Evolutionary conservation across 1,139 yeast species (phyloP), one percentile per base, ranked within the genome.

Genomic region (Kurtzmaniella quercitrusa): DNA sequence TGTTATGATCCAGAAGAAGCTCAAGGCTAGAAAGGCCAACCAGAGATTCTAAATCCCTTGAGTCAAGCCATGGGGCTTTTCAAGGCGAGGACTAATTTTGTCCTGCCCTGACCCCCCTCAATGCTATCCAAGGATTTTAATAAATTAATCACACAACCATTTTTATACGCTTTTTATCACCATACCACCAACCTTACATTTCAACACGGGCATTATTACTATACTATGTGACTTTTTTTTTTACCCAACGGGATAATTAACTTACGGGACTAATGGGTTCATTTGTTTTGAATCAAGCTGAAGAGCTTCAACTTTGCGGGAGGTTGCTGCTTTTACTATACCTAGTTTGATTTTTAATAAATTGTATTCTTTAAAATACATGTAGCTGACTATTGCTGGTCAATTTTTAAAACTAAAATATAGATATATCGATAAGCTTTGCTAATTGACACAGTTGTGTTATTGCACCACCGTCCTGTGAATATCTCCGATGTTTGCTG

Each of bases 11-110:
- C 63, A 59, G 44, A 73, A 70, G 68, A 62, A 56, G 52, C 44
- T 72, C 49, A 69, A 67, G 63, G 67, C 69, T 41, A 73, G 55
- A 57, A 73, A 73, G 63, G 58, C 76, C 51, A 64, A 69, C 66
- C 75, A 70, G 62, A 72, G 77, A 70, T 73, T 70, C 59, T 73
- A 70, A 68, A 56, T 42, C 24, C 31, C 31, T 27, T 27, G 31
- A 27, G 31, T n/a, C 14, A 11, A 11, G 14, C 14, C 31, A 27
- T 27, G 12, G 31, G 14, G 31, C 14, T 27, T 8, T 23, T 17
- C 40, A 14, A 40, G 25, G 38, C 25, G 42, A 8, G 37, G 11
- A 10, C 27, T 36, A 23, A 27, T 23, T 34, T 12, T 36, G 27
- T 7, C 17, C 37, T 33, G 10, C 10, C 7, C 18, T 25, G 38